Evolutionary conservation across 2,329 filamentous ascomycete genomes (phyloP).

Genomic region (Juglanconis oblonga): DNA sequence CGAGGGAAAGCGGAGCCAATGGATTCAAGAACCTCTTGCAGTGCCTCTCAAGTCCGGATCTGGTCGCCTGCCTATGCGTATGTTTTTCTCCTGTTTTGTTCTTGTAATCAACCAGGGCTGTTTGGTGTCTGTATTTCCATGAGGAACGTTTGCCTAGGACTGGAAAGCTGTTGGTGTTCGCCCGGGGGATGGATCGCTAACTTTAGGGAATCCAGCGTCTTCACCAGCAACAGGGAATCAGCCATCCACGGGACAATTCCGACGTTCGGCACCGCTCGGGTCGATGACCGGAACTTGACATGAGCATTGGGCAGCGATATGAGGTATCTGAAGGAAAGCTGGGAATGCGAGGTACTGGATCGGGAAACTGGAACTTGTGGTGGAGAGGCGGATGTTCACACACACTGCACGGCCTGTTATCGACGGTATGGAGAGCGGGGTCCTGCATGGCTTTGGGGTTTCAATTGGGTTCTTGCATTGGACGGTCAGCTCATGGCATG

Average conservation of each 20-base stretch:
- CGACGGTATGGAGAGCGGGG: no score
- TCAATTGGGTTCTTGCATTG: no score
- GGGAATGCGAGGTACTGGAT: neutral
- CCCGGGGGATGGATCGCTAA: slow-evolving; percentile 15
- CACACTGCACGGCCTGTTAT: no score
- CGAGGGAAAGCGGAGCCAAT: neutral
- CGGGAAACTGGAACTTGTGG: no score
- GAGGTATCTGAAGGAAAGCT: neutral
- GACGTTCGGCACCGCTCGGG: neutral
- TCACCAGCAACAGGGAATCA: neutral
- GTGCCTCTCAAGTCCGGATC: neutral
- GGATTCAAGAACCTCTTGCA: neutral
- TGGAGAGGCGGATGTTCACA: no score
- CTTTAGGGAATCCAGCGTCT: slow-evolving; percentile 8
- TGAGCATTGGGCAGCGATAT: neutral
- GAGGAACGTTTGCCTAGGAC: neutral
- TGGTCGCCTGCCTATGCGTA: slow-evolving; percentile 15
- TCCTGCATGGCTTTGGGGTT: no score
- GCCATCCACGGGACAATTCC: neutral
- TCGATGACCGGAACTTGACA: neutral
- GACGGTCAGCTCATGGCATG: no score
- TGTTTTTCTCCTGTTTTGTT: slow-evolving; percentile 10
- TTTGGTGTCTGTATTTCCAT: neutral
- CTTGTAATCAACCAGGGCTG: neutral
- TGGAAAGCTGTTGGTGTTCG: neutral